Evolutionary conservation across 2,329 filamentous ascomycete species (phyloP).

Genomic region (Ophiocordyceps camponoti-floridani): DNA sequence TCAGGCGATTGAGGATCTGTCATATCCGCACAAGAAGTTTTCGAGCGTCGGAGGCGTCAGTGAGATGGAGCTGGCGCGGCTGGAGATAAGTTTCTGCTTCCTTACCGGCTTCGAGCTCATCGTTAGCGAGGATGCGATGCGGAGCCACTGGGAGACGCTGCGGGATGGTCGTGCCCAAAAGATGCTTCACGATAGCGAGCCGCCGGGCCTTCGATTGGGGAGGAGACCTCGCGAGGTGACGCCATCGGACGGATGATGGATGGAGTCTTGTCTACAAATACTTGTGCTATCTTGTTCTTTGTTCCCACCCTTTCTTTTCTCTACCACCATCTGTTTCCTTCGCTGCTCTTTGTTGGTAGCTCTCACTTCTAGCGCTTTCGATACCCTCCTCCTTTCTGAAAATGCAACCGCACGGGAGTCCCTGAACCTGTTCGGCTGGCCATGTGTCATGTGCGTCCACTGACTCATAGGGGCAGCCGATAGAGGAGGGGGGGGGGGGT

Average conservation of each 20-base stretch:
- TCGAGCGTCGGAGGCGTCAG: conserved; percentile 79
- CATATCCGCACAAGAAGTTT: conserved; percentile 69
- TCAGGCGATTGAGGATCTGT: conserved; percentile 76
- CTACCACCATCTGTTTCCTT: neutral
- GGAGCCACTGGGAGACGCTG: conserved; percentile 15
- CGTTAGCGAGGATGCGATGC: conserved; percentile 16
- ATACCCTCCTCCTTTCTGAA: too few relatives aligned
- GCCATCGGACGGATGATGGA: neutral
- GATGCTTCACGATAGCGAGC: conserved; percentile 8
- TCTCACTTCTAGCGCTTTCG: too few relatives aligned
- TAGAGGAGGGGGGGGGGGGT: neutral
- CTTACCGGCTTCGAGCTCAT: conserved; percentile 72
- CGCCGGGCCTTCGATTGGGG: conserved; percentile 12
- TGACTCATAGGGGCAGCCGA: neutral
- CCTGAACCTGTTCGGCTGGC: neutral
- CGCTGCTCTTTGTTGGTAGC: too few relatives aligned
- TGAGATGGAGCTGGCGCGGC: conserved; percentile 58
- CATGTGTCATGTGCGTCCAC: neutral
- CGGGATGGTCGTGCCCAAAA: conserved; percentile 11
- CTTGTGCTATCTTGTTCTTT: neutral
- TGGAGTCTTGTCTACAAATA: too few relatives aligned
- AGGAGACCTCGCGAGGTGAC: conserved; percentile 4
- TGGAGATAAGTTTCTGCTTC: conserved; percentile 84
- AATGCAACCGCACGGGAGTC: too few relatives aligned
- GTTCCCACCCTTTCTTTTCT: neutral